phyloP scores from a whole-genome alignment of 176 grass and related monocot species.

The Alopecurus myosuroides region DNA sequence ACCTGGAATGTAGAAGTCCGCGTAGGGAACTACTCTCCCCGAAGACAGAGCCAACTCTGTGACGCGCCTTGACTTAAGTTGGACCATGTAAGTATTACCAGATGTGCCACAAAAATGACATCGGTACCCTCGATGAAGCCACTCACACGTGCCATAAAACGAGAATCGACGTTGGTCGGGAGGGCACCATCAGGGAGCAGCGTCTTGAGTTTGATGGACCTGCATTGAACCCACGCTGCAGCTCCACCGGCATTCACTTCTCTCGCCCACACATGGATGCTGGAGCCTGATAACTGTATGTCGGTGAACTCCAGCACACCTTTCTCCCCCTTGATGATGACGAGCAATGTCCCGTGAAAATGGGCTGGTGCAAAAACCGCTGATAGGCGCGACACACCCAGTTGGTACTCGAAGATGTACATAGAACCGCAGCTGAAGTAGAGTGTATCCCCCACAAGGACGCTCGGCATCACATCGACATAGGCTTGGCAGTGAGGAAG shows the following conservation, averaged over 20 bases:
- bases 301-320: neutral
- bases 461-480: too few species aligned
- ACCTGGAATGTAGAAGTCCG: constrained; percentile 3
- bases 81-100: neutral
- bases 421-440: too few species aligned
- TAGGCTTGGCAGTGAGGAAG: too few species aligned
- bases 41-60: neutral
- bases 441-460: too few species aligned
- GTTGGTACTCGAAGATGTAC: neutral
- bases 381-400: neutral
- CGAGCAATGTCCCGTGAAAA: neutral
- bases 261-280: neutral
- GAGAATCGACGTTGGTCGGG: neutral
- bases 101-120: neutral
- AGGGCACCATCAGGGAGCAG: neutral
- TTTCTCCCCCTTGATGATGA: neutral
- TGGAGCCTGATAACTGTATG: neutral
- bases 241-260: neutral
- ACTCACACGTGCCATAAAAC: neutral
- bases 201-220: neutral
- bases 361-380: neutral
- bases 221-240: neutral
- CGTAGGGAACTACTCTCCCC: neutral
- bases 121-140: neutral
- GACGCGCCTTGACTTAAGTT: neutral